Evolutionary conservation across 768 basidiomycete species (phyloP).

Genomic region (Suillus decipiens): DNA sequence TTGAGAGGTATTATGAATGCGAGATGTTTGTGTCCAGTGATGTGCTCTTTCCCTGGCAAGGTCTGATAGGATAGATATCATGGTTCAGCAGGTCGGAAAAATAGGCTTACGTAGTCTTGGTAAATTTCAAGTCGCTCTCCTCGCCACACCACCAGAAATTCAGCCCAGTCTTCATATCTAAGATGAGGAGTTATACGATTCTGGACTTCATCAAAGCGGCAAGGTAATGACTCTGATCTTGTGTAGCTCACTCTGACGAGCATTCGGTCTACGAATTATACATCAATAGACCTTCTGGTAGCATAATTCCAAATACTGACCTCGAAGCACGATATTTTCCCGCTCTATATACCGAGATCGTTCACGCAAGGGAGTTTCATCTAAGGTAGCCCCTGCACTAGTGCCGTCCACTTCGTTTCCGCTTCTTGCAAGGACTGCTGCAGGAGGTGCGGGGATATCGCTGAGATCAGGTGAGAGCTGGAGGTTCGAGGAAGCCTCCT

Average conservation of each 20-base stretch:
- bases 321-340: conserved; percentile 72
- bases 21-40: conserved; percentile 74
- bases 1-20: conserved; percentile 77
- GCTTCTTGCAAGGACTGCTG: conserved; percentile 65
- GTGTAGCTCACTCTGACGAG: conserved; percentile 75
- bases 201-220: conserved; percentile 63
- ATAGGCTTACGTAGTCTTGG: conserved; percentile 71
- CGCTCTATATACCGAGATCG: conserved; percentile 27
- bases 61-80: conserved; percentile 37
- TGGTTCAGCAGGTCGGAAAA: background rate
- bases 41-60: conserved; percentile 66
- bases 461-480: conserved; percentile 10
- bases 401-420: conserved; percentile 57
- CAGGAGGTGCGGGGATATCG: conserved; percentile 52
- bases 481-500: background rate
- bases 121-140: conserved; percentile 80
- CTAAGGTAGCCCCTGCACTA: conserved; percentile 59
- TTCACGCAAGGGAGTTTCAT: conserved; percentile 22
- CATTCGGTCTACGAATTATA: conserved; percentile 73
- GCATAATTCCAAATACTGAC: conserved; percentile 40
- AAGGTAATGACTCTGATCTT: conserved; percentile 48
- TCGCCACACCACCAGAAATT: conserved; percentile 87
- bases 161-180: conserved; percentile 68
- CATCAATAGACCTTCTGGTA: conserved; percentile 17
- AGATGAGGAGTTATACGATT: conserved; percentile 66